phyloP scores from a whole-genome alignment of 2,329 filamentous ascomycete genomes.

The Epichloe elymi region DNA sequence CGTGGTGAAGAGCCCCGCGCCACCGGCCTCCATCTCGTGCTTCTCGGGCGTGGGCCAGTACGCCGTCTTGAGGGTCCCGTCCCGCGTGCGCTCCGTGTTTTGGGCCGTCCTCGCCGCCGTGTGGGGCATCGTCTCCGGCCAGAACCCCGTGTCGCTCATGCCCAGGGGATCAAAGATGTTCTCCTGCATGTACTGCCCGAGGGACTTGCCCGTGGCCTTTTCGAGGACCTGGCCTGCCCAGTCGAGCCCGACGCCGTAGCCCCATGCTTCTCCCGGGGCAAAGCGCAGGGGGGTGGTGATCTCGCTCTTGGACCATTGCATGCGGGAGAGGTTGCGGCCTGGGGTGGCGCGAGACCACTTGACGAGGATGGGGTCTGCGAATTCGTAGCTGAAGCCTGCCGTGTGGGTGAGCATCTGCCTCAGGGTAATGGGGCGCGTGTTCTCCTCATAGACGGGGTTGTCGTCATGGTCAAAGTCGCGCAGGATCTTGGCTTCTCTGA shows the following conservation, averaged over 20 bases:
- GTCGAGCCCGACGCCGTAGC: constrained; percentile 33
- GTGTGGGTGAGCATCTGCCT: constrained; percentile 37
- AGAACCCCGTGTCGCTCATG: constrained; percentile 25
- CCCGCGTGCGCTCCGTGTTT: constrained; percentile 11
- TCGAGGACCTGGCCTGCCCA: constrained; percentile 34
- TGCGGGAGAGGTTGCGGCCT: constrained; percentile 19
- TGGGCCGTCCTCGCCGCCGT: constrained; percentile 11
- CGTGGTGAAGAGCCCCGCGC: constrained; percentile 29
- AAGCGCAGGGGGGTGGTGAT: constrained; percentile 32
- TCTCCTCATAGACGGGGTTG: constrained; percentile 24
- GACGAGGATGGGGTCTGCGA: constrained; percentile 23
- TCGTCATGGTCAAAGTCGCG: constrained; percentile 22
- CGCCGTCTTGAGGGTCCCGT: constrained; percentile 9
- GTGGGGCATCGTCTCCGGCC: constrained; percentile 16
- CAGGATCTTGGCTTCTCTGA: constrained; percentile 22
- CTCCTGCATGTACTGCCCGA: constrained; percentile 25
- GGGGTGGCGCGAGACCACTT: constrained; percentile 24
- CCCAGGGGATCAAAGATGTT: constrained; percentile 24
- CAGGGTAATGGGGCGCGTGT: constrained; percentile 24
- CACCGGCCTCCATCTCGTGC: constrained; percentile 27
- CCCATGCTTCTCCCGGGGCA: constrained; percentile 33
- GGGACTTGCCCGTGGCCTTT: constrained; percentile 20
- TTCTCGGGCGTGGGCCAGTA: constrained; percentile 13
- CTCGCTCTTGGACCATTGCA: constrained; percentile 22
- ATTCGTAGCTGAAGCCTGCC: constrained; percentile 31